A percentile compares a stretch with the other conserved stretches of the same genome.
Evolutionary conservation across 1,139 yeast genomes (phyloP).

Genomic region (Blastobotrys aristatus): DNA sequence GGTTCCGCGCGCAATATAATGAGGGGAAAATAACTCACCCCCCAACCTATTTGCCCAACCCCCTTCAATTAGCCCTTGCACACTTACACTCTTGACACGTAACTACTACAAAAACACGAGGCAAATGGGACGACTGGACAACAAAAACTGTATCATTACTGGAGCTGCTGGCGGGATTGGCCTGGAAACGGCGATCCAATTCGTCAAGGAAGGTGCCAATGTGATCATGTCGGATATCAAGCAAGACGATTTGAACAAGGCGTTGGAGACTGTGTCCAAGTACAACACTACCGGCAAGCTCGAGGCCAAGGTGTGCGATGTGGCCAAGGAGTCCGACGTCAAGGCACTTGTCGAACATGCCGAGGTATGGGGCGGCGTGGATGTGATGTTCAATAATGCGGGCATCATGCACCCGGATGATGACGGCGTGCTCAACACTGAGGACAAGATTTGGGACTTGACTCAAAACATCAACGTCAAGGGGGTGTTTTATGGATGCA

Average conservation of each 20-base stretch:
- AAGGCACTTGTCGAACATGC: conserved; percentile 34
- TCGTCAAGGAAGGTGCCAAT: conserved; percentile 41
- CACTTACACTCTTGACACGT: too few species aligned
- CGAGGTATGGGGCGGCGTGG: conserved; percentile 50
- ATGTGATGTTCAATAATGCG: conserved; percentile 65
- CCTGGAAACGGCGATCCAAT: conserved; percentile 37
- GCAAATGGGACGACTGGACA: conserved; percentile 43
- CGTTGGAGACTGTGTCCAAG: conserved; percentile 29
- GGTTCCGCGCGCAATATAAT: too few species aligned
- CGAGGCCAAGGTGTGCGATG: conserved; percentile 31
- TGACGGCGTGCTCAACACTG: conserved; percentile 39
- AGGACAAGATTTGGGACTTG: conserved; percentile 45
- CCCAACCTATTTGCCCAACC: too few species aligned
- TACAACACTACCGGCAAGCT: conserved; percentile 25
- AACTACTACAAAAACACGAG: too few species aligned
- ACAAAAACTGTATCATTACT: conserved; percentile 54
- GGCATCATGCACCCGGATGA: conserved; percentile 74
- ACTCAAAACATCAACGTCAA: conserved; percentile 51
- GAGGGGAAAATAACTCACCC: too few species aligned
- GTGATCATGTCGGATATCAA: conserved; percentile 60
- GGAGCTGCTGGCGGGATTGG: conserved; percentile 54
- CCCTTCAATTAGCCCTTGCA: too few species aligned
- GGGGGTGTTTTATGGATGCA: conserved; percentile 56
- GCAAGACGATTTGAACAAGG: conserved; percentile 30
- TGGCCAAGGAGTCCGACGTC: conserved; percentile 35